These are phyloP conservation scores for Dissophora globulifera DNA, from an alignment of 192 early-diverging fungal genomes.

Conservation along the genomic window DNA sequence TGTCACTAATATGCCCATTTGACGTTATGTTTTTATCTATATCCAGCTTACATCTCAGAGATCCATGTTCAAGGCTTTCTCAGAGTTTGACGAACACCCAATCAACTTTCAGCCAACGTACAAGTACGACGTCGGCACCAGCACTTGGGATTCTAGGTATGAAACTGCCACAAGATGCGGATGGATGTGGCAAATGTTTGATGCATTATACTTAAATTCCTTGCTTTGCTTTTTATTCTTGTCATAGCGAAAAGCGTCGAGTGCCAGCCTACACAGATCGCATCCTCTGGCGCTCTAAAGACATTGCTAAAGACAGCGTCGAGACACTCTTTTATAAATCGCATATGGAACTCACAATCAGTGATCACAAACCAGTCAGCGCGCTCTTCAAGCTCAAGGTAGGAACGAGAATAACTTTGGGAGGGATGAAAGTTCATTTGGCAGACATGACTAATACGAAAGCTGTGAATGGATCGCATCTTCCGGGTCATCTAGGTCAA, in stretches of 20 bases:
- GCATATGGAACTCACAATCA: conserved; percentile 71
- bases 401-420: too few relatives aligned
- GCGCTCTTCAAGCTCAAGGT: conserved; percentile 74
- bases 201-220: too few relatives aligned
- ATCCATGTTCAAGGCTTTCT: conserved; percentile 74
- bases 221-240: too few relatives aligned
- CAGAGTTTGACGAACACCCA: conserved; percentile 83
- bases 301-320: conserved; percentile 55
- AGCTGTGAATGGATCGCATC: too few relatives aligned
- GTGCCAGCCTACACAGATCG: conserved; percentile 95
- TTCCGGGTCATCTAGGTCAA: conserved; percentile 61
- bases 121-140: conserved; percentile 90
- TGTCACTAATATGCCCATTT: too few relatives aligned
- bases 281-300: conserved; percentile 85
- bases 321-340: conserved; percentile 63
- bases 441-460: too few relatives aligned
- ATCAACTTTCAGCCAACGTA: conserved; percentile 91
- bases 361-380: conserved; percentile 95
- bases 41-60: too few relatives aligned
- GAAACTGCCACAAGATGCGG: background rate
- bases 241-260: conserved; percentile 78
- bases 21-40: too few relatives aligned
- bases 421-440: too few relatives aligned
- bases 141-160: conserved; percentile 83
- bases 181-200: too few relatives aligned